These are phyloP conservation scores for Aspergillus terreus DNA, from an alignment of 2,329 filamentous ascomycete genomes.

Conservation along the genomic window DNA sequence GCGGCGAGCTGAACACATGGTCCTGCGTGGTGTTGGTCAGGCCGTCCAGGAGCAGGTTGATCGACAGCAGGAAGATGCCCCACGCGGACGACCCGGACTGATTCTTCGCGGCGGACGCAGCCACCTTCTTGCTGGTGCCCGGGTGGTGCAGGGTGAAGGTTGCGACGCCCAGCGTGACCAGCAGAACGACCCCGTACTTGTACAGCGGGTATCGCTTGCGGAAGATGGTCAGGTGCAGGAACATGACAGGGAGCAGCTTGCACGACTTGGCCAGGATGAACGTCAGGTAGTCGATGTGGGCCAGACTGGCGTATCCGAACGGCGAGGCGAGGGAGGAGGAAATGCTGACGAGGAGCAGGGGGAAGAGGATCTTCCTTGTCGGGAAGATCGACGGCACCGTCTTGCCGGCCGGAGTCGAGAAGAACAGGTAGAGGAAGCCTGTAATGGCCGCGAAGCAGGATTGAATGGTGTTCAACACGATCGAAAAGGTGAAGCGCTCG, in stretches of 20 bases:
- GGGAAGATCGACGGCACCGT: conserved; percentile 64
- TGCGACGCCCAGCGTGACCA: conserved; percentile 88
- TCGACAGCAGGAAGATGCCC: conserved; percentile 74
- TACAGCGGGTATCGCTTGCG: conserved; percentile 84
- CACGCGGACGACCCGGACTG: conserved; percentile 63
- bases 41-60: conserved; percentile 94
- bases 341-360: conserved; percentile 78
- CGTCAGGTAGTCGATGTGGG: conserved; percentile 96
- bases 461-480: conserved; percentile 95
- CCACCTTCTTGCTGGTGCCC: conserved; percentile 57
- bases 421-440: conserved; percentile 74
- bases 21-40: conserved; percentile 96
- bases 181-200: conserved; percentile 90
- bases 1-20: conserved; percentile 70
- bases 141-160: conserved; percentile 87
- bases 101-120: conserved; percentile 41
- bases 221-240: conserved; percentile 90
- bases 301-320: conserved; percentile 88
- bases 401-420: conserved; percentile 55
- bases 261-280: conserved; percentile 97
- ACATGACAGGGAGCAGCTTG: conserved; percentile 98
- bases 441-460: conserved; percentile 81
- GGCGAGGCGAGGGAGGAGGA: conserved; percentile 88
- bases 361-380: conserved; percentile 66
- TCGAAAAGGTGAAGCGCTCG: conserved; percentile 85